Evolutionary conservation across 1,139 yeast species (phyloP).

Genomic region (Hemisphaericaspora xylofermentans): DNA sequence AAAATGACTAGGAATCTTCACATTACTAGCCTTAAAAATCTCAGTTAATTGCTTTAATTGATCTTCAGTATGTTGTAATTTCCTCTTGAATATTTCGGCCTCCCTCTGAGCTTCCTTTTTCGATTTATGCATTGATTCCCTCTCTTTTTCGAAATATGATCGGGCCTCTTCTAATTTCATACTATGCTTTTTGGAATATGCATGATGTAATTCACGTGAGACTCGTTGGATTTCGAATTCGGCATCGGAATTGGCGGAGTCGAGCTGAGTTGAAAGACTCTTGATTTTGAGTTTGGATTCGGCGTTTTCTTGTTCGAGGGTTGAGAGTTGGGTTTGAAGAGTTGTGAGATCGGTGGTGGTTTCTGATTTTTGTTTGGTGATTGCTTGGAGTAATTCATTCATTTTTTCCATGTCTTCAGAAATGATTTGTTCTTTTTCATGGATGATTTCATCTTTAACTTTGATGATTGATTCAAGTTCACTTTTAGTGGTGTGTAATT

Average conservation of each 20-base stretch:
- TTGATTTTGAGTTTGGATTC: conserved; percentile 21
- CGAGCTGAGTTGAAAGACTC: no score
- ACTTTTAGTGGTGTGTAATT: conserved; percentile 18
- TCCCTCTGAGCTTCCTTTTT: conserved; percentile 13
- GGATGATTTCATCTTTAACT: conserved; percentile 1
- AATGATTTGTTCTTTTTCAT: conserved; percentile 25
- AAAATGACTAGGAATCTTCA: conserved; percentile 1
- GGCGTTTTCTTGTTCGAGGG: conserved; percentile 14
- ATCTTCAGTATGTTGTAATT: conserved; percentile 12
- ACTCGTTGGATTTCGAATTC: conserved; percentile 48
- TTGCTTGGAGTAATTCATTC: conserved; percentile 22
- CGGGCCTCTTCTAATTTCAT: conserved; percentile 38
- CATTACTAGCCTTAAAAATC: conserved; percentile 11
- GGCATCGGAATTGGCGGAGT: conserved; percentile 40
- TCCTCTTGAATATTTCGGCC: conserved; percentile 14
- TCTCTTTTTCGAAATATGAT: conserved; percentile 15
- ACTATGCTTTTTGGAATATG: conserved; percentile 70
- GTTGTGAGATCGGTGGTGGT: conserved; percentile 7
- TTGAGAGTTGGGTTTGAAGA: conserved; percentile 4
- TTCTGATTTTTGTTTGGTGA: conserved; percentile 18
- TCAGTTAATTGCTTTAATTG: conserved; percentile 15
- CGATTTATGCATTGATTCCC: conserved; percentile 8
- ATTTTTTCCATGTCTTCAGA: conserved; percentile 26
- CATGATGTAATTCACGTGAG: conserved; percentile 65
- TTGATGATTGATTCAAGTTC: conserved; percentile 6